Base-by-base conservation (phyloP, 2,329 filamentous ascomycete genomes). In the Ambrosiella cleistominuta region DNA sequence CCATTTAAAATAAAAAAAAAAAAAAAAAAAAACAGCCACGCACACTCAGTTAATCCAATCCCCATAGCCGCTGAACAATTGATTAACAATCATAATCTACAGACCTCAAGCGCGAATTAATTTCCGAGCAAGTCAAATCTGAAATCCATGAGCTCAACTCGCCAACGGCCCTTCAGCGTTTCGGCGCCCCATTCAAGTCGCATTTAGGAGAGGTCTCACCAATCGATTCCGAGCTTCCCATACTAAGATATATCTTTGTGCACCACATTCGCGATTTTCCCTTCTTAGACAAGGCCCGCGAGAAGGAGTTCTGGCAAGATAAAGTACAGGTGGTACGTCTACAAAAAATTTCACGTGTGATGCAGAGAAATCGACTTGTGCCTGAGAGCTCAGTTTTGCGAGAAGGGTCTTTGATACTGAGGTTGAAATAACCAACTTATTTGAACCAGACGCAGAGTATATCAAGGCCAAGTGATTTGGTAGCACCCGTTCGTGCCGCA, bases 231-330 rank as follows among this genome's bases (percentile, higher is more conserved):
- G 91, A 97, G 65, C 77, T 98, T 36, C 93, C 93, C 15, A 85
- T 98, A 62, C 75, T 98, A 62, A 82, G 93, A 63, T 97, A 93
- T 72, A 95, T 98, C 66, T 98, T 98, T 68, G 93, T 97, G 57
- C 86, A 97, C 68, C 90, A 97, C 82, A 82, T 98, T 61, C 88
- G 93, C 66, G 94, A 97, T 66, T 98, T 98, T 66, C 93, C 93
- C 1, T 98, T 98, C 67, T 79, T 98, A 63, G 89, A 98, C 71
- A 88, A 95, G 75, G 93, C 93, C 19, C 85, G 82, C 66, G 93
- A 98, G 77, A 95, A 97, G 78, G 93, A 98, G 71, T 98, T 98
- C 67, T 98, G 93, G 93, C 93, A 98, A 72, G 89, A 97, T 68
- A 97, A 95, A 70, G 75, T 98, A 61, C 93, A 98, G 74, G 81